Conservation (phyloP, 768 basidiomycete genomes). For the Kondoa subrosea region DNA sequence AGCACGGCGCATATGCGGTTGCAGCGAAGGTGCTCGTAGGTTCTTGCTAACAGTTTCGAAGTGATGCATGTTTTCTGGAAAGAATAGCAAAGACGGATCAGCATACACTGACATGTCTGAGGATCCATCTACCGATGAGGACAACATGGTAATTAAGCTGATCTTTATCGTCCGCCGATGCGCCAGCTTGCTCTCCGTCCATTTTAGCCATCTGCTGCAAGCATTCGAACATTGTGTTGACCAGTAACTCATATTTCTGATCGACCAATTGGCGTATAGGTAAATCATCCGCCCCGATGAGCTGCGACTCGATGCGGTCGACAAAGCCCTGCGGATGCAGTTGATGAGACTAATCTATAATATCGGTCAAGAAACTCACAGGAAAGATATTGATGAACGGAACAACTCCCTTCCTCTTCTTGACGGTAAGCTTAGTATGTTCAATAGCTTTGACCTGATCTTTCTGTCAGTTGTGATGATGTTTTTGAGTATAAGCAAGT, state of each 20-base stretch:
- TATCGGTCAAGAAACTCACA: slow-evolving; percentile 26
- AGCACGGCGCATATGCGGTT: slow-evolving; percentile 50
- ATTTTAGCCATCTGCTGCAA: slow-evolving; percentile 91
- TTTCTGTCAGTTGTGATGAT: slow-evolving; percentile 41
- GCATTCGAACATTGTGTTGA: slow-evolving; percentile 77
- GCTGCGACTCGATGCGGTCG: slow-evolving; percentile 62
- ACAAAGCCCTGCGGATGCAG: slow-evolving; percentile 42
- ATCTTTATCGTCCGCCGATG: slow-evolving; percentile 70
- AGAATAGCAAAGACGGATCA: neutral
- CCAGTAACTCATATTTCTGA: slow-evolving; percentile 68
- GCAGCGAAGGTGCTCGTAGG: slow-evolving; percentile 50
- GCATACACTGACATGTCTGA: neutral
- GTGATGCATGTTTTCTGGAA: slow-evolving; percentile 84
- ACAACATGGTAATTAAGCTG: slow-evolving; percentile 93
- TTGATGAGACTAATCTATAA: neutral
- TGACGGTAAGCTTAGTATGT: slow-evolving; percentile 73
- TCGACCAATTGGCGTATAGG: slow-evolving; percentile 65
- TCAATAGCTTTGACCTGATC: slow-evolving; percentile 78
- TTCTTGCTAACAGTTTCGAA: slow-evolving; percentile 67
- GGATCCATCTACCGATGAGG: slow-evolving; percentile 54
- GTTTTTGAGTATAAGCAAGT: neutral
- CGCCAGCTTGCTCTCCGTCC: slow-evolving; percentile 49
- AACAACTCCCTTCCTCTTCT: slow-evolving; percentile 79
- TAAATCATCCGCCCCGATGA: slow-evolving; percentile 53
- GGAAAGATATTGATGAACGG: slow-evolving; percentile 89